A percentile compares a stretch with the other conserved stretches of the same genome.
Conservation (phyloP, 2,329 filamentous ascomycete species). For the Penicillium palitans region DNA sequence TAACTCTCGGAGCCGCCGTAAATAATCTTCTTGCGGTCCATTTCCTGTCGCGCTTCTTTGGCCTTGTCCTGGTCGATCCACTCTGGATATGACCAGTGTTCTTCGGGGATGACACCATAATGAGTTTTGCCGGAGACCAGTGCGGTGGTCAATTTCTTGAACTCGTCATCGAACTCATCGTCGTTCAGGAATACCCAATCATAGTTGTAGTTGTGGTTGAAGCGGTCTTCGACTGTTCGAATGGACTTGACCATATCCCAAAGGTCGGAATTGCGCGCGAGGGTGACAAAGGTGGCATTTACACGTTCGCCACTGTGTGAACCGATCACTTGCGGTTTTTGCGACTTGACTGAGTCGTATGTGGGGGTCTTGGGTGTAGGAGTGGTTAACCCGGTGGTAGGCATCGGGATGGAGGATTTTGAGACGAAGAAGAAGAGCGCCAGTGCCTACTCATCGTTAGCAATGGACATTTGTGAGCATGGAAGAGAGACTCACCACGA, state of each 20-base stretch:
- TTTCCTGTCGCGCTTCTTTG: slow-evolving; percentile 85
- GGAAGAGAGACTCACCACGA: slow-evolving; percentile 66
- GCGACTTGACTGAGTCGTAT: slow-evolving; percentile 25
- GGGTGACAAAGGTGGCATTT: slow-evolving; percentile 96
- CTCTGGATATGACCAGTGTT: slow-evolving; percentile 96
- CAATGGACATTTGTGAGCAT: neutral
- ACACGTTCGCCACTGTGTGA: slow-evolving; percentile 68
- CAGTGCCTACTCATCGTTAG: slow-evolving; percentile 51
- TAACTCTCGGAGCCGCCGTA: slow-evolving; percentile 97
- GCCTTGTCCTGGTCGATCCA: slow-evolving; percentile 97
- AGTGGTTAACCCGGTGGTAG: slow-evolving; percentile 24
- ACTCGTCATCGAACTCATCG: slow-evolving; percentile 85
- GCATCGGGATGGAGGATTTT: slow-evolving; percentile 53
- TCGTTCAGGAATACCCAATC: slow-evolving; percentile 99
- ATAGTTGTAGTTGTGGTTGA: slow-evolving; percentile 95
- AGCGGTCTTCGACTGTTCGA: slow-evolving; percentile 93
- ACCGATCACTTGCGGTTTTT: slow-evolving; percentile 38
- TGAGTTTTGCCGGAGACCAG: slow-evolving; percentile 90
- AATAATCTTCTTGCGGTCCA: slow-evolving; percentile 93
- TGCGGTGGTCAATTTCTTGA: slow-evolving; percentile 86
- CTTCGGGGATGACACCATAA: slow-evolving; percentile 83
- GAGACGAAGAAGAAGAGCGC: slow-evolving; percentile 82
- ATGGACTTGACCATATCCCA: slow-evolving; percentile 98
- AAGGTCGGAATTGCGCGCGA: slow-evolving; percentile 87
- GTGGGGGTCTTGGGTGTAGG: slow-evolving; percentile 13